Evolutionary conservation across 2,329 filamentous ascomycete genomes (phyloP).

Genomic region (Pseudogymnoascus sp.): DNA sequence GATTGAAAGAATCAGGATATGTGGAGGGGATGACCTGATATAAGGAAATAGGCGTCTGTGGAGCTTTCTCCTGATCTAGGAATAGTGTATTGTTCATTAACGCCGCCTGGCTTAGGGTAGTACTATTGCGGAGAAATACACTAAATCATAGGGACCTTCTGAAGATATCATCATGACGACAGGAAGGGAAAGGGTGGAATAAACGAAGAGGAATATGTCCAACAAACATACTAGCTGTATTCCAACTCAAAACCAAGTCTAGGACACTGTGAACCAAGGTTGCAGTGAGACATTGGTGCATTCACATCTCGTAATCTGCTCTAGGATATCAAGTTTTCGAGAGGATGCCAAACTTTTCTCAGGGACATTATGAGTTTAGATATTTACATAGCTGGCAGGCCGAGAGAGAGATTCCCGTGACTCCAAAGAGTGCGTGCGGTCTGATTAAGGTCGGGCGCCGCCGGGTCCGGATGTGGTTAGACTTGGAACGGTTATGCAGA

Average conservation of each 20-base stretch:
- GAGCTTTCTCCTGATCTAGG: conserved; percentile 3
- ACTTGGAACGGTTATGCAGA: neutral
- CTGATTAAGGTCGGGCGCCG: neutral
- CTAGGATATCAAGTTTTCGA: neutral
- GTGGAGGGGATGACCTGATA: conserved; percentile 8
- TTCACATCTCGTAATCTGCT: conserved; percentile 1
- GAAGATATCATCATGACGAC: conserved; percentile 7
- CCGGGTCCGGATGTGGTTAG: neutral
- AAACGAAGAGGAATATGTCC: neutral
- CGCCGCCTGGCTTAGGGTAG: neutral
- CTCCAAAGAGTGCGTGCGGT: neutral
- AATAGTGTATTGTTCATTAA: conserved; percentile 2
- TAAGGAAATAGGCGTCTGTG: neutral
- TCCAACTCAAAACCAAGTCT: neutral
- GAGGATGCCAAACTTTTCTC: neutral
- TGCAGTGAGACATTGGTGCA: neutral
- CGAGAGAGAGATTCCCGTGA: neutral
- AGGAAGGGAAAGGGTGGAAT: neutral
- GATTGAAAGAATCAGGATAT: neutral
- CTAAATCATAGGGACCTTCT: neutral
- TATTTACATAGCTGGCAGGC: neutral
- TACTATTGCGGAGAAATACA: neutral
- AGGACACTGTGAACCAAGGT: neutral
- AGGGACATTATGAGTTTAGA: neutral
- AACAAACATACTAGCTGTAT: neutral